These are phyloP conservation scores for Taiwanofungus camphoratus DNA, from an alignment of 1,284 basidiomycete genomes.

Conservation along the genomic window DNA sequence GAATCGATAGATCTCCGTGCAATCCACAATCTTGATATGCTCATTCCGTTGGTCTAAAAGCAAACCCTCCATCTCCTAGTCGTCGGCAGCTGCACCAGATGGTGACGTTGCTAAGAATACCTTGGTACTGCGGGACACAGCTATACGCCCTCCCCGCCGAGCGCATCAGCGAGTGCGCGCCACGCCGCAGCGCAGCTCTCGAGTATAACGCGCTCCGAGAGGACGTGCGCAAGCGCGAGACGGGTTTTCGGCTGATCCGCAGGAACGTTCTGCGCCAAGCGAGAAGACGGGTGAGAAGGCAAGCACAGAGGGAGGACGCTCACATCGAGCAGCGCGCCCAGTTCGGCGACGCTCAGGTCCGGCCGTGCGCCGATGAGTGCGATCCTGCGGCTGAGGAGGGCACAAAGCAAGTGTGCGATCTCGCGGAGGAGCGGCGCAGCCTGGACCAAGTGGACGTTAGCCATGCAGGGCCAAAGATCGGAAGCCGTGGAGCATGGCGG, in stretches of 20 bases:
- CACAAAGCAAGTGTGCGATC: conserved; percentile 1
- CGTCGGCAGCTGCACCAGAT: too few relatives aligned
- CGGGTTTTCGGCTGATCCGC: conserved; percentile 27
- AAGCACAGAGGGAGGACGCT: conserved; percentile 17
- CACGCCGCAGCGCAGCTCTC: conserved; percentile 38
- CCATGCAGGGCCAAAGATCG: too few relatives aligned
- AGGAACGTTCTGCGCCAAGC: conserved; percentile 19
- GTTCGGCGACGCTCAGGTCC: conserved; percentile 22
- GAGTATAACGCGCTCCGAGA: conserved; percentile 38
- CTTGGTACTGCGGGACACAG: too few relatives aligned
- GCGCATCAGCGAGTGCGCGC: too few relatives aligned
- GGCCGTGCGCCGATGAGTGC: conserved; percentile 12
- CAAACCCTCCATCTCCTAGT: too few relatives aligned
- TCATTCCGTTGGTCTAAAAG: too few relatives aligned
- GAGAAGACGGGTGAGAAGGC: background rate
- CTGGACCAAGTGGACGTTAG: background rate
- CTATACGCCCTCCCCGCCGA: too few relatives aligned
- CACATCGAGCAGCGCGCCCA: conserved; percentile 38
- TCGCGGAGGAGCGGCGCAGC: background rate
- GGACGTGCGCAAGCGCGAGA: conserved; percentile 32
- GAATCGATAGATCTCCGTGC: too few relatives aligned
- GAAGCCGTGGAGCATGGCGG: too few relatives aligned
- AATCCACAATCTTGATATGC: too few relatives aligned
- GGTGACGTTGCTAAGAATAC: too few relatives aligned
- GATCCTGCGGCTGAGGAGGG: conserved; percentile 9